Evolutionary conservation across 768 basidiomycete genomes (phyloP), one percentile per base, ranked within the genome.

Genomic region (Imleria badia): DNA sequence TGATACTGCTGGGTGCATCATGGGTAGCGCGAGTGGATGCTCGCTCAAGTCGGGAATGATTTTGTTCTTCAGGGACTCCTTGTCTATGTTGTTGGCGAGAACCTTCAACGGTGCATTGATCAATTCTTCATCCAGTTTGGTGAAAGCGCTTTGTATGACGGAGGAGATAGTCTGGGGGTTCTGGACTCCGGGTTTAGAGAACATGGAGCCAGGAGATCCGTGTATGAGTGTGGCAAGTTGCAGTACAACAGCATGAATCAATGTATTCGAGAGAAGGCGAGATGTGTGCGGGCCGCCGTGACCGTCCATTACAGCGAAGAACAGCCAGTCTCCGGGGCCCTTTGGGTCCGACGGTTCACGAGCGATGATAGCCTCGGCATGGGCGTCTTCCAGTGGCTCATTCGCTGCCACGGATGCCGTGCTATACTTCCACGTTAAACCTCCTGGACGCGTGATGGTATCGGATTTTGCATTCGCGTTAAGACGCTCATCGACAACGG

Each of bases 301-400:
- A 3, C 94, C 94, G 62, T 94, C 94, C 85, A 96, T 89, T 34
- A 96, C 85, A 2, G 91, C 76, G 64, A 93, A 94, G 72, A 96
- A 89, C 40, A 93, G 76, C 55, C 89, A 80, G 64, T 91, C 90
- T 14, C 88, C 87, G 2, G 81, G 79, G 0, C 76, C 76, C 4
- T 81, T 76, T 11, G 80, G 76, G 60, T 86, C 82, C n/a, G 80
- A 73, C 4, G 73, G 73, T 63, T 89, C 84, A 36, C 85, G 77
- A 59, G 80, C 69, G 45, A 96, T 74, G 57, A 94, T 75, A 52
- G 85, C 83, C 55, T 80, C 78, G 5, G 89, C 82, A 59, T 86
- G 81, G 23, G 93, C 85, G 67, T 99, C 97, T 72, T 99, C 97
- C 48, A 97, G 85, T 9, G 94, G 91, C 55, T 89, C 83, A 65